These are phyloP conservation scores for Leptographium galeiforme DNA, from an alignment of 2,329 filamentous ascomycete genomes.

Conservation along the genomic window DNA sequence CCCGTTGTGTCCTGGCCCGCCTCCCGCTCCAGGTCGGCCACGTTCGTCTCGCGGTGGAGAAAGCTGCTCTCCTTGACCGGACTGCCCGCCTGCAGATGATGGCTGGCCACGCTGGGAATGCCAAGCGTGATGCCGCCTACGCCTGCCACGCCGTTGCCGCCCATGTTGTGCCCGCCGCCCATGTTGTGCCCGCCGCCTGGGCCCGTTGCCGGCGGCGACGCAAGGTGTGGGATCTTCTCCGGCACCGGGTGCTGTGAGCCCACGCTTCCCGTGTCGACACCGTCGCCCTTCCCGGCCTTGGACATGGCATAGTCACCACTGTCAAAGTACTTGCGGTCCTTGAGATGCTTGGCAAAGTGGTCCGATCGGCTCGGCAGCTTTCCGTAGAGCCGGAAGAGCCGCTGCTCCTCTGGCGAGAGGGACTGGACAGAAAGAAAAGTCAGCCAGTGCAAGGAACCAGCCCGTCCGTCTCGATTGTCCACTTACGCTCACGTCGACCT, in stretches of 20 bases:
- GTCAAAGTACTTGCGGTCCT: conserved; percentile 98
- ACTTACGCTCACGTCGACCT: conserved; percentile 86
- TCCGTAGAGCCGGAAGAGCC: conserved; percentile 91
- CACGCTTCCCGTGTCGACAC: conserved; percentile 84
- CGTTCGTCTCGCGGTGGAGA: conserved; percentile 69
- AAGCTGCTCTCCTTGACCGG: conserved; percentile 87
- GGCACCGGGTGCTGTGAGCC: conserved; percentile 90
- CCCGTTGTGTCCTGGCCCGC: conserved; percentile 11
- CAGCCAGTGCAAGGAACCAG: background rate
- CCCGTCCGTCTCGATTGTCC: background rate
- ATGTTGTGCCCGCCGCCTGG: conserved; percentile 18
- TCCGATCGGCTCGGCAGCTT: conserved; percentile 95
- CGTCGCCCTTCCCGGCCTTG: conserved; percentile 92
- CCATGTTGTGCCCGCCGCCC: conserved; percentile 1
- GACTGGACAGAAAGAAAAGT: background rate
- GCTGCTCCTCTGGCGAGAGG: conserved; percentile 87
- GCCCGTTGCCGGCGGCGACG: conserved; percentile 42
- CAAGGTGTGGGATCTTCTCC: conserved; percentile 86
- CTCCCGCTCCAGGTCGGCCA: conserved; percentile 30
- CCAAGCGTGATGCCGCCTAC: conserved; percentile 26
- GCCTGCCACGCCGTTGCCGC: conserved; percentile 17
- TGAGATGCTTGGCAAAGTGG: conserved; percentile 93
- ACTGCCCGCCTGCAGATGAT: conserved; percentile 50
- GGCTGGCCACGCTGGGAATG: conserved; percentile 27
- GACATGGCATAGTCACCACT: conserved; percentile 92